Percentiles rank a stretch among this genome's conserved stretches.
Conservation (phyloP, 2,329 filamentous ascomycete genomes). For the Penicillium sp. region DNA sequence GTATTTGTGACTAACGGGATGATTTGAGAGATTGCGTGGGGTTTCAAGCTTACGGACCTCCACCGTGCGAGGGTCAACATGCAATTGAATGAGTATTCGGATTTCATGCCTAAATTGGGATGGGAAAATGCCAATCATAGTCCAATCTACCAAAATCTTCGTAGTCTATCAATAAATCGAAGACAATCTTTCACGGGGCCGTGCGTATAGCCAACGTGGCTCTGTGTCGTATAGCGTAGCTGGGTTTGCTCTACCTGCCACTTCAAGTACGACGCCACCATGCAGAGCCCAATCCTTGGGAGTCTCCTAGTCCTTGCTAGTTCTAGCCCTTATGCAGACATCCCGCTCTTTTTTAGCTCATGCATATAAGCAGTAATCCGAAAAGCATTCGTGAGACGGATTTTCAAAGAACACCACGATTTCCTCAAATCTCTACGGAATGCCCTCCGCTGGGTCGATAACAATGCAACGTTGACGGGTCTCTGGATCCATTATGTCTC, state of each 20-base stretch:
- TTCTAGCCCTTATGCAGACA: slow-evolving; percentile 4
- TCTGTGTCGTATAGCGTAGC: neutral
- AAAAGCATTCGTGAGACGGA: neutral
- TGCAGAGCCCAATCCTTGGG: neutral
- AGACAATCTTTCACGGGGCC: neutral
- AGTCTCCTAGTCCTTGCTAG: neutral
- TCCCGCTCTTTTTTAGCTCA: neutral
- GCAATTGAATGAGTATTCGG: neutral
- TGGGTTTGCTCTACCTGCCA: neutral
- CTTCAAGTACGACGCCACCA: neutral
- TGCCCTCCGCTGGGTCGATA: neutral
- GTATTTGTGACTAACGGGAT: no score
- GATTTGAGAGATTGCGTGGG: no score
- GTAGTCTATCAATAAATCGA: neutral
- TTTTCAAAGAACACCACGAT: neutral
- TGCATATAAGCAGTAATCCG: neutral
- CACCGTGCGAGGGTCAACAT: neutral
- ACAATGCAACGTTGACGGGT: neutral
- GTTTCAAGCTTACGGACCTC: no score
- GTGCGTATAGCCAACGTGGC: neutral
- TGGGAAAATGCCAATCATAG: neutral
- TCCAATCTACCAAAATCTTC: neutral
- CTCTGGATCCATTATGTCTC: neutral
- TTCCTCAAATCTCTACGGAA: slow-evolving; percentile 7
- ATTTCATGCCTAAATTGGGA: neutral